Conservation (phyloP, 164 flowering plant species). For the Saururus chinensis region DNA sequence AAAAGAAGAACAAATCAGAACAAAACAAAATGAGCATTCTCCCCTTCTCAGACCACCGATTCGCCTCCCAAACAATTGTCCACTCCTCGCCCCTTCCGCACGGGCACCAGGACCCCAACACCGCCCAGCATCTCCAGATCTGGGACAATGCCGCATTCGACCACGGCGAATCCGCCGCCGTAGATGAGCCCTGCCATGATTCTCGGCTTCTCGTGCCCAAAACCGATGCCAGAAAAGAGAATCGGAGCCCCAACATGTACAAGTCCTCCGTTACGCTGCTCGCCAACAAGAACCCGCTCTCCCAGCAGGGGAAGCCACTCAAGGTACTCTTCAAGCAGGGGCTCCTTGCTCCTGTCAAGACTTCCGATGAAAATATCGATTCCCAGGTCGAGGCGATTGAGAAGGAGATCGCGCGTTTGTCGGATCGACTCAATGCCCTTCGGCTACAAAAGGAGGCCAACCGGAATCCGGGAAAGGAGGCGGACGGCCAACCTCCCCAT, state of each 20-base stretch:
- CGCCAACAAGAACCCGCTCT: slow-evolving; percentile 13
- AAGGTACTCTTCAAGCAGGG: slow-evolving; percentile 19
- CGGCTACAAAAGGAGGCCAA: slow-evolving; percentile 17
- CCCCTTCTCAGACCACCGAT: too few species aligned
- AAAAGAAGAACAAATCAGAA: too few species aligned
- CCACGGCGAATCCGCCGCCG: too few species aligned
- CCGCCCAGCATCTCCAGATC: slow-evolving; percentile 56
- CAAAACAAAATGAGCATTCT: too few species aligned
- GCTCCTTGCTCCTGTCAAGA: slow-evolving; percentile 1
- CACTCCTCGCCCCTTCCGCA: not conserved
- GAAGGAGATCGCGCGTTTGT: slow-evolving; percentile 44
- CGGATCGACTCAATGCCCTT: slow-evolving; percentile 43
- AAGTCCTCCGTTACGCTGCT: slow-evolving; percentile 17
- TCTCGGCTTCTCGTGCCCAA: slow-evolving; percentile 29
- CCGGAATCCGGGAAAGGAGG: not conserved
- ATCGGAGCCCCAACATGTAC: slow-evolving; percentile 27
- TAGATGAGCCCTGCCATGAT: slow-evolving; percentile 15
- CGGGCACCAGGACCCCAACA: too few species aligned
- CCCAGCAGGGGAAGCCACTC: slow-evolving; percentile 20
- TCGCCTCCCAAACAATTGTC: too few species aligned
- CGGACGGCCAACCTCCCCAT: not conserved
- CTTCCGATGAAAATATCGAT: slow-evolving; percentile 19
- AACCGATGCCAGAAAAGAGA: slow-evolving; percentile 50
- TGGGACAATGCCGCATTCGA: slow-evolving; percentile 70
- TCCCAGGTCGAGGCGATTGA: slow-evolving; percentile 57